A percentile compares a stretch with the other conserved stretches of the same genome.
phyloP scores from a whole-genome alignment of 352 stramenopile genomes.

The Hyaloperonospora brassicae region DNA sequence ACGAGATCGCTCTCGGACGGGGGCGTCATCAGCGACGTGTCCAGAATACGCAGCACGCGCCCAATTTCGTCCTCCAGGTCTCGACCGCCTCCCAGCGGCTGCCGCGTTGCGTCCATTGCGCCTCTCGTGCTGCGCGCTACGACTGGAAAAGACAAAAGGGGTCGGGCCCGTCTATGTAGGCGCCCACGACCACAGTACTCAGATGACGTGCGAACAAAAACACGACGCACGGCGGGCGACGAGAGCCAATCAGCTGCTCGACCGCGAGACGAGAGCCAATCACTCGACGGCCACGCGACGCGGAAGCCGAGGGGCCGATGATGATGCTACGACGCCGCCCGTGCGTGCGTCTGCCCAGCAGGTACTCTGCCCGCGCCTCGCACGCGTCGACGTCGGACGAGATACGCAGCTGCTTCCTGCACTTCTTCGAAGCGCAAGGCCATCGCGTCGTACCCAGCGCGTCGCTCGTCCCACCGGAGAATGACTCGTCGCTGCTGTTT shows the following conservation, averaged over 20 bases:
- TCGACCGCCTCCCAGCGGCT: conserved; percentile 12
- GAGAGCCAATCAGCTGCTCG: no score
- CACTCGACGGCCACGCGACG: no score
- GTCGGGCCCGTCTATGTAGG: no score
- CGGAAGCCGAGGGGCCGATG: not conserved
- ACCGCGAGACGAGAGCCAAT: no score
- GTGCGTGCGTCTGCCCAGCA: conserved; percentile 1
- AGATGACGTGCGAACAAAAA: conserved; percentile 5
- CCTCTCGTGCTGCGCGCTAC: no score
- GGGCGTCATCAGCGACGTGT: conserved; percentile 42
- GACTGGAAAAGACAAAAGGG: no score
- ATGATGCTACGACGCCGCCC: conserved; percentile 17
- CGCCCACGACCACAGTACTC: no score
- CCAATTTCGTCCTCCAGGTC: conserved; percentile 50
- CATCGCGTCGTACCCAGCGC: conserved; percentile 58
- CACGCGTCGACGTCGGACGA: conserved; percentile 38
- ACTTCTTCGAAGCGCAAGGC: conserved; percentile 56
- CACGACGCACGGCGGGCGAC: no score
- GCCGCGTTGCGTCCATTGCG: conserved; percentile 13
- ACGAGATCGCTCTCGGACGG: conserved; percentile 24
- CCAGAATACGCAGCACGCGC: conserved; percentile 54
- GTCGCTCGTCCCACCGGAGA: conserved; percentile 73
- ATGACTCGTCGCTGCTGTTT: conserved; percentile 92
- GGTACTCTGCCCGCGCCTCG: conserved; percentile 15
- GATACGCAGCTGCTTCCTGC: conserved; percentile 49